Percentiles rank a stretch among this genome's conserved stretches.
Conservation (phyloP, 192 early-diverging fungal species). For the Umbelopsis sp. region DNA sequence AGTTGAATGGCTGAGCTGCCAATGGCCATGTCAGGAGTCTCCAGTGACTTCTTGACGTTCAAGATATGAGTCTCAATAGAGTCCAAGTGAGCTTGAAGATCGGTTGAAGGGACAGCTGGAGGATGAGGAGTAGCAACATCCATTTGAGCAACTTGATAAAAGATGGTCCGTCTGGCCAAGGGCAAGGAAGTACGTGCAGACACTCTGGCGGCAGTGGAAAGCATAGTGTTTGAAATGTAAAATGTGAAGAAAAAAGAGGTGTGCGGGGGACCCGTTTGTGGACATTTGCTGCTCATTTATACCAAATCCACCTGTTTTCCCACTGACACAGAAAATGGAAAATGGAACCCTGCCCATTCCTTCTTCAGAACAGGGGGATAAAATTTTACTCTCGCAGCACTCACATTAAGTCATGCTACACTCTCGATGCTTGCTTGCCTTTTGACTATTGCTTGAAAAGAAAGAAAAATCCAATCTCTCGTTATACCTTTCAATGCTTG, state of each 20-base stretch:
- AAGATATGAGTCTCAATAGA: slow-evolving; percentile 8
- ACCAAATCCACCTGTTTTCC: slow-evolving; percentile 7
- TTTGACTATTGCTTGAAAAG: no score
- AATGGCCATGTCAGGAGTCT: not conserved
- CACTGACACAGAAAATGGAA: slow-evolving; percentile 7
- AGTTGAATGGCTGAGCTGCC: slow-evolving; percentile 12
- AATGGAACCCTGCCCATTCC: slow-evolving; percentile 8
- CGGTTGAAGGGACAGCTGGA: not conserved
- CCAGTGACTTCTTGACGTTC: slow-evolving; percentile 2
- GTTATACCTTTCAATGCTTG: no score
- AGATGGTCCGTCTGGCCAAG: not conserved
- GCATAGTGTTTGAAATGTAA: not conserved
- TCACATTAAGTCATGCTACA: no score
- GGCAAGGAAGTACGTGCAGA: not conserved
- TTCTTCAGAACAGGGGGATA: not conserved
- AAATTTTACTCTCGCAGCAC: not conserved
- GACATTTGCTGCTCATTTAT: not conserved
- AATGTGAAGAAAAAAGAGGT: not conserved
- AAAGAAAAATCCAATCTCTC: no score
- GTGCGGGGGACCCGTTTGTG: not conserved
- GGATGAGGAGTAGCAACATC: not conserved
- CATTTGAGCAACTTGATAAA: not conserved
- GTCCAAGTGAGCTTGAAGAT: slow-evolving; percentile 9
- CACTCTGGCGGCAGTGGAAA: slow-evolving; percentile 6
- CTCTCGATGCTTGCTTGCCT: no score